phyloP scores from a whole-genome alignment of 2,329 filamentous ascomycete genomes.

The Colletotrichum magnum region DNA sequence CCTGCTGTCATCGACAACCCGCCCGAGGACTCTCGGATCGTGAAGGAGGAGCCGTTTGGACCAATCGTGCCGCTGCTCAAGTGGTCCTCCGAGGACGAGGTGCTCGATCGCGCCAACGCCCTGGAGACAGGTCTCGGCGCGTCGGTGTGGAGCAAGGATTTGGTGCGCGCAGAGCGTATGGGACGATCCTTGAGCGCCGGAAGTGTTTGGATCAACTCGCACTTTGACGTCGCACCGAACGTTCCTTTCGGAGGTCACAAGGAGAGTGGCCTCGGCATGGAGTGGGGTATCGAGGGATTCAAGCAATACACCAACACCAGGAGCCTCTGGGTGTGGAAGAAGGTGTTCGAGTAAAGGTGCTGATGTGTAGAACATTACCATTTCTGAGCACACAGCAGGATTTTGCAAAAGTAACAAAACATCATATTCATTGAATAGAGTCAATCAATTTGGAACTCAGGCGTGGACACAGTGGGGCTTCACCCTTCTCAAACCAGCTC shows the following conservation, averaged over 20 bases:
- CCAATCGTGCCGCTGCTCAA: constrained; percentile 75
- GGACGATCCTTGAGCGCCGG: constrained; percentile 70
- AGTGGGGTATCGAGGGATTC: constrained; percentile 58
- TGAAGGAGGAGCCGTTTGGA: constrained; percentile 65
- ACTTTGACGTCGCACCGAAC: constrained; percentile 54
- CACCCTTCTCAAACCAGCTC: background rate
- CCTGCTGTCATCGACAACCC: constrained; percentile 73
- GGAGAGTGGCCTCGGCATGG: constrained; percentile 64
- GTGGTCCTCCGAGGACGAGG: constrained; percentile 73
- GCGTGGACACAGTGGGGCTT: background rate
- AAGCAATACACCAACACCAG: constrained; percentile 51
- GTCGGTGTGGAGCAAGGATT: constrained; percentile 70
- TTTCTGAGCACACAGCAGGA: too few species aligned
- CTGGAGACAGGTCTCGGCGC: constrained; percentile 67
- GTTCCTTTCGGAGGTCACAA: constrained; percentile 66
- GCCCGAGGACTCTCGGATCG: constrained; percentile 68
- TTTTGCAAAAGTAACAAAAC: too few species aligned
- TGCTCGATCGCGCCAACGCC: constrained; percentile 68
- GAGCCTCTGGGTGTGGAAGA: constrained; percentile 47
- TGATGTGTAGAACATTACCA: too few species aligned
- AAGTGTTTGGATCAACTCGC: constrained; percentile 71
- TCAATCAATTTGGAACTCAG: too few species aligned
- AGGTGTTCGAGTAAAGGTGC: constrained; percentile 40
- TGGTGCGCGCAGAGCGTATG: constrained; percentile 64
- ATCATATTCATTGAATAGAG: too few species aligned